Evolutionary conservation across 2,329 filamentous ascomycete species (phyloP), one percentile per base, ranked within the genome.

Genomic region (Thelonectria olida): DNA sequence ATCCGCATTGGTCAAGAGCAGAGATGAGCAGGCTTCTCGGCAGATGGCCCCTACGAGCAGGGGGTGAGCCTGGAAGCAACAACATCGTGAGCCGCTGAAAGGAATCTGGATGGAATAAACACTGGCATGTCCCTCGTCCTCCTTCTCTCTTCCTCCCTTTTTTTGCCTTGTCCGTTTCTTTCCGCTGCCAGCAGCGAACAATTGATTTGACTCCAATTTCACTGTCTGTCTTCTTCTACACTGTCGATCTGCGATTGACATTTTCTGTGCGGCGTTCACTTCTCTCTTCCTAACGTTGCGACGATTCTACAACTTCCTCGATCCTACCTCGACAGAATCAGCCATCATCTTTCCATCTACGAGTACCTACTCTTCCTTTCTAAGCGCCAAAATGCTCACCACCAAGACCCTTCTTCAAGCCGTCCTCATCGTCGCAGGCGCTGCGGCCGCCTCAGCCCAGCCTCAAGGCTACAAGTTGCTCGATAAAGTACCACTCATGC

Each of bases 361-460:
- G n/a, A n/a, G n/a, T n/a, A n/a, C n/a, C n/a, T n/a, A n/a, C n/a
- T 9, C 8, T 25, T 20, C 7, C 25, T 27, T 36, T 15, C 23
- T 27, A 17, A 36, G 19, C 22, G 20, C 28, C 66, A 71, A 61
- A 51, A 81, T 80, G 75, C 68, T 75, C 64, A 73, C 70, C 27
- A 66, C 69, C 48, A 68, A 67, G 36, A 58, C 66, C 62, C 58
- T 79, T 58, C 50, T 78, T 56, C 62, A 73, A 45, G 61, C 72
- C 54, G 52, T 78, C 54, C 61, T 79, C 54, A 58, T 74, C 61
- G 58, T 76, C 56, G 63, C 74, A 48, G 63, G 75, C 62, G 68
- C 72, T 34, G 68, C 67, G 62, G 63, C 74, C 63, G 68, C 74
- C 41, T 66, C 74, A 19, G 75, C 78, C n/a, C 69, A 72, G n/a